Evolutionary conservation across 768 basidiomycete genomes (phyloP), one percentile per base, ranked within the genome.

Genomic region (Podaxis sp.): DNA sequence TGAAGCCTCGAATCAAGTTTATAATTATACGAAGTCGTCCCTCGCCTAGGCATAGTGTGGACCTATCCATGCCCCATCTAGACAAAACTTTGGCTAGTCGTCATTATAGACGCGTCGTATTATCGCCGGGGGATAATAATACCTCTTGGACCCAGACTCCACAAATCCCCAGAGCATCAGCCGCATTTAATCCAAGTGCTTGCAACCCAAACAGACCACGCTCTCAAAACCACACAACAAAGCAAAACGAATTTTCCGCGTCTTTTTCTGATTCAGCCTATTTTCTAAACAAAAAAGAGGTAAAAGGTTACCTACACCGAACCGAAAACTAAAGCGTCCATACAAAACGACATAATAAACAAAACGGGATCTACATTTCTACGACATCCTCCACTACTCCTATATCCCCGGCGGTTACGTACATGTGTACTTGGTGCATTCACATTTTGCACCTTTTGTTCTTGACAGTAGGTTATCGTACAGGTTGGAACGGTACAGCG

Each of bases 221-320:
- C 30, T 30, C 30, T 30, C 44, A 19, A 46, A 46, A 52, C 7
- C 28, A 30, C 22, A 52, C 51, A 59, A 61, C 61, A 38, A 68
- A 66, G 65, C 66, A 63, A 53, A 59, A 68, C 65, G 63, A 59
- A 68, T 69, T 77, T 81, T 81, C 75, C 72, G 76, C 78, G 80
- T 85, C 83, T 86, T 82, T 88, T 85, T 82, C 79, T 79, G 75
- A 77, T 87, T 88, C 82, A 87, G 86, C 79, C 78, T 82, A 82
- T 88, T 87, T 88, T 83, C 70, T 75, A 67, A 66, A 60, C 3
- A 56, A 38, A 22, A 11, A 56, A 24, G 1, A 55, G 17, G 17
- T 5, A 54, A 7, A 54, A 53, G 7, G 6, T 15, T 6, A 46
- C 44, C 13, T 46, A 46, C 7, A 2, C 44, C 44, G 7, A 19